These are phyloP conservation scores for Sporisorium exsertum DNA, from an alignment of 1,284 basidiomycete species.

Conservation along the genomic window DNA sequence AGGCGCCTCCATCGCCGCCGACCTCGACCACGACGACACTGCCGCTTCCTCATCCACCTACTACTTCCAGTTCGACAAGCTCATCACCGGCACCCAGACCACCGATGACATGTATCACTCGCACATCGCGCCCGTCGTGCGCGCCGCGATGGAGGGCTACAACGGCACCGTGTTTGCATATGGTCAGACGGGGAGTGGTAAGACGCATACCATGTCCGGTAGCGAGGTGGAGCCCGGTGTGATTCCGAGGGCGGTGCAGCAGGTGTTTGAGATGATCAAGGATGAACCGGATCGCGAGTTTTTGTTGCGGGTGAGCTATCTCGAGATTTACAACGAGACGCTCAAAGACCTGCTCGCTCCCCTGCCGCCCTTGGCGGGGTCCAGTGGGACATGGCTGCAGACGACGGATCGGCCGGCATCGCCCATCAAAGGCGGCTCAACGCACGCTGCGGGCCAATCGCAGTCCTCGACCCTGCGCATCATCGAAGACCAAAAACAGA, in stretches of 20 bases:
- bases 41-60: slow-evolving; percentile 55
- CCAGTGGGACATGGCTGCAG: slow-evolving; percentile 1
- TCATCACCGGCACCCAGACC: slow-evolving; percentile 43
- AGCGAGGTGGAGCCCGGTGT: slow-evolving; percentile 88
- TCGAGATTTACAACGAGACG: slow-evolving; percentile 75
- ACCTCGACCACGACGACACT: slow-evolving; percentile 31
- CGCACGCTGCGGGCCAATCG: slow-evolving; percentile 12
- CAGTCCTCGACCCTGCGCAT: slow-evolving; percentile 50
- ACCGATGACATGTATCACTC: slow-evolving; percentile 69
- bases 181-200: slow-evolving; percentile 78
- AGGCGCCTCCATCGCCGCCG: slow-evolving; percentile 16
- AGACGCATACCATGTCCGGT: slow-evolving; percentile 86
- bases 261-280: slow-evolving; percentile 71
- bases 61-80: slow-evolving; percentile 64
- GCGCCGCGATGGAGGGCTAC: slow-evolving; percentile 93
- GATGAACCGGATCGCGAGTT: slow-evolving; percentile 69
- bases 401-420: slow-evolving; percentile 39
- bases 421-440: slow-evolving; percentile 28
- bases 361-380: slow-evolving; percentile 20
- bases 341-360: slow-evolving; percentile 72
- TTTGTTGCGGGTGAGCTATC: slow-evolving; percentile 74
- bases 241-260: slow-evolving; percentile 85
- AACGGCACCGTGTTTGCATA: slow-evolving; percentile 96
- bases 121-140: slow-evolving; percentile 72
- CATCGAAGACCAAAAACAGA: slow-evolving; percentile 68